A percentile compares a stretch with the other conserved stretches of the same genome.
Evolutionary conservation across 1,284 basidiomycete genomes (phyloP).

Genomic region (Chiua sp.): DNA sequence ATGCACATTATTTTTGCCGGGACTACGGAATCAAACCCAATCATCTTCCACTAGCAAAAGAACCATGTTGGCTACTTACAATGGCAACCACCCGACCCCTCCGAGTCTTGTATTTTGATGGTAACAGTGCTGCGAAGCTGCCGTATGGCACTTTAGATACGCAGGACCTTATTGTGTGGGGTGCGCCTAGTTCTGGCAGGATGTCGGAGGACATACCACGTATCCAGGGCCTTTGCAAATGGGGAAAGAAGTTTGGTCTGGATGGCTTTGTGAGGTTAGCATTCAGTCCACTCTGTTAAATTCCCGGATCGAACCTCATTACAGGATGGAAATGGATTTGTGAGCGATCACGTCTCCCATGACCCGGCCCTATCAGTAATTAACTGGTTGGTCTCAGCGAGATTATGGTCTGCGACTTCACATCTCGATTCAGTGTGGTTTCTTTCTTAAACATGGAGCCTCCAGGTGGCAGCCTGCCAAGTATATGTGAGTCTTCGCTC

Average conservation of each 20-base stretch:
- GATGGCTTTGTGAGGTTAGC: constrained; percentile 45
- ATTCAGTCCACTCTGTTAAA: background rate
- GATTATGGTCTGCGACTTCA: constrained; percentile 57
- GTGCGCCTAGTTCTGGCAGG: constrained; percentile 21
- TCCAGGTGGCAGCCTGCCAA: too few species aligned
- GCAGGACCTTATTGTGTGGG: constrained; percentile 49
- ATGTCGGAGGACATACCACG: constrained; percentile 32
- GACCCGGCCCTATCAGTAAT: too few species aligned
- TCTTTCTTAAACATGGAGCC: too few species aligned
- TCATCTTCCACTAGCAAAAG: too few species aligned
- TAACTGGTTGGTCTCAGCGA: constrained; percentile 52
- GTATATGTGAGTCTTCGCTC: background rate
- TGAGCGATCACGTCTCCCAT: constrained; percentile 30
- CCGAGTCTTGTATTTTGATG: constrained; percentile 51
- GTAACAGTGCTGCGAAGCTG: constrained; percentile 45
- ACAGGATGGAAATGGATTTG: constrained; percentile 56
- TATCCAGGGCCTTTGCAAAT: constrained; percentile 40
- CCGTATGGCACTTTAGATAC: constrained; percentile 44
- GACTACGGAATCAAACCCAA: too few species aligned
- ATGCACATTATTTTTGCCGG: constrained; percentile 45
- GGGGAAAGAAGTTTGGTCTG: constrained; percentile 40
- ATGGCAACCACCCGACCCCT: constrained; percentile 42
- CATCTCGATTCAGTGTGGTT: constrained; percentile 43
- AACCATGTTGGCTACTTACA: constrained; percentile 48
- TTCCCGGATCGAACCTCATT: too few species aligned